These are phyloP conservation scores for Populus euphratica DNA, from an alignment of 345 rosid genomes.

Conservation along the genomic window DNA sequence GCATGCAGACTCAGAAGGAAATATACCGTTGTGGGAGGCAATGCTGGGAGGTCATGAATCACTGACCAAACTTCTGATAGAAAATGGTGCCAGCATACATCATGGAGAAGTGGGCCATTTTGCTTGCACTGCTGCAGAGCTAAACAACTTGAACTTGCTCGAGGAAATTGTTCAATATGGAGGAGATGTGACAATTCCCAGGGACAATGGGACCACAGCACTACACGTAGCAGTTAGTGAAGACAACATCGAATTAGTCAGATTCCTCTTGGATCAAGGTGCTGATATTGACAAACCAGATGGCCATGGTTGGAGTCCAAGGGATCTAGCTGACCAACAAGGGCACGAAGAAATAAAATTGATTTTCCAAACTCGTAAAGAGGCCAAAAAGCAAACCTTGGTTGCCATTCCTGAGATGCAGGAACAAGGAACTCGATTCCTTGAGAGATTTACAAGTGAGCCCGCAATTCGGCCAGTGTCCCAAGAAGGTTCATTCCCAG, in stretches of 20 bases:
- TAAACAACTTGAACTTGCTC: conserved; percentile 54
- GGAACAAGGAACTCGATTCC: conserved; percentile 36
- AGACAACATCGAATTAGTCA: conserved; percentile 60
- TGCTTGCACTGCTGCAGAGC: conserved; percentile 72
- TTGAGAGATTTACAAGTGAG: conserved; percentile 73
- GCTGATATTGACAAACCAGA: conserved; percentile 64
- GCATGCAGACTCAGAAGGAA: conserved; percentile 63
- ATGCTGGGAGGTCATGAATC: conserved; percentile 56
- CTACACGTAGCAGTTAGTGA: conserved; percentile 83
- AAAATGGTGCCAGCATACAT: conserved; percentile 42
- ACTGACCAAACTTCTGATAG: conserved; percentile 42
- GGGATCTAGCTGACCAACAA: conserved; percentile 78
- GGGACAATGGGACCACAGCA: conserved; percentile 57
- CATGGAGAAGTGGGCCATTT: conserved; percentile 72
- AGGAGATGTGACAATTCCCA: conserved; percentile 53
- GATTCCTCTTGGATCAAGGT: conserved; percentile 61
- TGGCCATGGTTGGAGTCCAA: conserved; percentile 59
- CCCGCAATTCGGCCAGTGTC: conserved; percentile 49
- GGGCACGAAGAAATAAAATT: conserved; percentile 71
- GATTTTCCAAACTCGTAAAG: conserved; percentile 40
- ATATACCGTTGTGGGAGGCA: conserved; percentile 81
- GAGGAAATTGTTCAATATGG: conserved; percentile 48
- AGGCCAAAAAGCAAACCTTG: conserved; percentile 34
- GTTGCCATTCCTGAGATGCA: conserved; percentile 45
- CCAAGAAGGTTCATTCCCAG: conserved; percentile 21